Evolutionary conservation across 139 green algal genomes (phyloP).

Genomic region (Spirogloea muscicola): DNA sequence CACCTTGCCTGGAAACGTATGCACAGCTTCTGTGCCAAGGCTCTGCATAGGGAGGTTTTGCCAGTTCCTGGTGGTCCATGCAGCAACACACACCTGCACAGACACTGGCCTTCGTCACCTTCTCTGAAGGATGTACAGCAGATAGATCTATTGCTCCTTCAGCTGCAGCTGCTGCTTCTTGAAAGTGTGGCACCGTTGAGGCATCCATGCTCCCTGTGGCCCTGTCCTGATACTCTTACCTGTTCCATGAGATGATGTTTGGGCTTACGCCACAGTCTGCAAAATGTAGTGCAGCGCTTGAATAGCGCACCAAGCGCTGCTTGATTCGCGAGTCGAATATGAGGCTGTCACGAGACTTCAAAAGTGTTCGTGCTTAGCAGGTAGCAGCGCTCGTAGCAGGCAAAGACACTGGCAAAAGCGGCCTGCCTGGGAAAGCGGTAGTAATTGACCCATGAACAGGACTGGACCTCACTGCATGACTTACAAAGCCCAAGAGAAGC

Average conservation of each 20-base stretch:
- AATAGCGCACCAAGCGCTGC: constrained; percentile 73
- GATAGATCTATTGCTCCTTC: not conserved
- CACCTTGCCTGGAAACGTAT: constrained; percentile 52
- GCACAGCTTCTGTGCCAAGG: constrained; percentile 71
- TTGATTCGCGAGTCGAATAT: constrained; percentile 77
- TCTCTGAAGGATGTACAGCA: not conserved
- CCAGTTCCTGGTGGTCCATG: constrained; percentile 32
- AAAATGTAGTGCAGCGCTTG: constrained; percentile 90
- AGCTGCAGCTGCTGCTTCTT: not conserved
- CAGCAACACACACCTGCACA: constrained; percentile 24
- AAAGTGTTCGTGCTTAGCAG: no score
- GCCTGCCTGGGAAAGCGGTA: not conserved
- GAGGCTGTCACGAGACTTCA: no score
- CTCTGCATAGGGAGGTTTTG: constrained; percentile 58
- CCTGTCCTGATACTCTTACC: constrained; percentile 52
- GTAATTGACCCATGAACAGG: no score
- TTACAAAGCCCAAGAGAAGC: no score
- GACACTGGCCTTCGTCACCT: not conserved
- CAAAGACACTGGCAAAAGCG: not conserved
- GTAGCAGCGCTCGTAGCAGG: not conserved
- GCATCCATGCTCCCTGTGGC: not conserved
- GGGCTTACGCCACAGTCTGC: constrained; percentile 66
- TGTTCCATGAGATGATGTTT: constrained; percentile 80
- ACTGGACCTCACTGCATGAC: no score
- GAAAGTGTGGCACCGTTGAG: not conserved